Evolutionary conservation across 345 rosid genomes (phyloP), one percentile per base, ranked within the genome.

Genomic region (Balakata baccata): DNA sequence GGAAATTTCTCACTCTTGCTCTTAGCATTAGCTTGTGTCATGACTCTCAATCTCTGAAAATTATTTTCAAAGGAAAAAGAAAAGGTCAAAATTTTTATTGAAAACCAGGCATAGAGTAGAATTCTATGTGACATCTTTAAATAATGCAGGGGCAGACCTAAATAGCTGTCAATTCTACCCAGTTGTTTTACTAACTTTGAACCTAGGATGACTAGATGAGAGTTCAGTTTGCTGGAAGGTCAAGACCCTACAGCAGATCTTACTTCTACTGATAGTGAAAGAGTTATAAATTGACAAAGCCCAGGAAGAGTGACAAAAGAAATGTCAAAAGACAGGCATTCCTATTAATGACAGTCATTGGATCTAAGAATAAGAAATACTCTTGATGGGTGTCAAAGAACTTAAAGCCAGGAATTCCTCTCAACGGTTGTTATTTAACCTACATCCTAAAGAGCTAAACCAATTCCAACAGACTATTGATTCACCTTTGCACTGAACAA

Each of bases 1-100:
- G 97, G 98, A 70, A 94, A 94, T 66, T 78, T 94, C 90, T 90
- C 97, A 51, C 98, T 94, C 84, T 87, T 94, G 86, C 97, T 90
- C 84, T 85, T 88, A 0, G 86, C 90, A 79, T 86, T 86, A 74
- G 85, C 81, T 69, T 89, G 88, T 58, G 88, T 79, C 67, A 73
- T 52, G 60, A 57, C 69, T 60, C 82, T 75, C 73, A 75, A 75
- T 54, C 82, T 79, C 82, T 79, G 82, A 16, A 66, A 49, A 39
- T 29, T 38, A 22, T 50, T 47, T 10, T 5, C 17, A 12, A 20
- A 65, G 57, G 7, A 52, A 16, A 22, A 13, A 5, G 13, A 22
- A 58, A 22, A 23, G 10, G 47, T 43, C 47, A 43, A 43, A 43
- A 43, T 43, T 43, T 29, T 1, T 1, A 29, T 29, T 29, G 13